Evolutionary conservation across 2,329 filamentous ascomycete species (phyloP).

Genomic region (Boeremia lycopersici): DNA sequence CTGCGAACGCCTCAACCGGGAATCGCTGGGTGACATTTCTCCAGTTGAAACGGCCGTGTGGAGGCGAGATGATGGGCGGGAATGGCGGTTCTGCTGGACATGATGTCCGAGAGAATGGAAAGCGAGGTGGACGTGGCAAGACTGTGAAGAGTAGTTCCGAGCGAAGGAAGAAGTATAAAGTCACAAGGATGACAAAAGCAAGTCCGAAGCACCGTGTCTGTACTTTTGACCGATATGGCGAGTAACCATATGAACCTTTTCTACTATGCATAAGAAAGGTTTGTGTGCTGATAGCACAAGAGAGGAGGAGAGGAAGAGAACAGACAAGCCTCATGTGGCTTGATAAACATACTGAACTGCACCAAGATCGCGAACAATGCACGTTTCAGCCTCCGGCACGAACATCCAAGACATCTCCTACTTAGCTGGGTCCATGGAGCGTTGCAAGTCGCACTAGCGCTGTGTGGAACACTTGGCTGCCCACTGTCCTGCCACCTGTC

Average conservation of each 20-base stretch:
- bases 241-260: slow-evolving; percentile 18
- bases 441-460: slow-evolving; percentile 14
- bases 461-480: slow-evolving; percentile 13
- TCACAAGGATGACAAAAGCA: slow-evolving; percentile 15
- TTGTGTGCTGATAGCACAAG: background rate
- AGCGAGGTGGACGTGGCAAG: slow-evolving; percentile 15
- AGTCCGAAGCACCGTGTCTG: slow-evolving; percentile 22
- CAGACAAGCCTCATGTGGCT: slow-evolving; percentile 6
- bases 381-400: slow-evolving; percentile 13
- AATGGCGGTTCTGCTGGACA: slow-evolving; percentile 25
- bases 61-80: slow-evolving; percentile 15
- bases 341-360: background rate
- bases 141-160: slow-evolving; percentile 9
- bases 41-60: slow-evolving; percentile 21
- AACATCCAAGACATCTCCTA: background rate
- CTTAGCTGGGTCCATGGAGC: background rate
- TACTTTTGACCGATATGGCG: slow-evolving; percentile 13
- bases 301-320: background rate
- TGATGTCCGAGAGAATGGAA: slow-evolving; percentile 14
- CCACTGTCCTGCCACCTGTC: slow-evolving; percentile 1
- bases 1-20: slow-evolving; percentile 65
- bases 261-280: slow-evolving; percentile 15
- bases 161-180: slow-evolving; percentile 17
- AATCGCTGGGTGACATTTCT: slow-evolving; percentile 18
- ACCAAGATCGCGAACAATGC: slow-evolving; percentile 1